Base-by-base conservation (phyloP, 257 asterid genomes). In the Catharanthus roseus region DNA sequence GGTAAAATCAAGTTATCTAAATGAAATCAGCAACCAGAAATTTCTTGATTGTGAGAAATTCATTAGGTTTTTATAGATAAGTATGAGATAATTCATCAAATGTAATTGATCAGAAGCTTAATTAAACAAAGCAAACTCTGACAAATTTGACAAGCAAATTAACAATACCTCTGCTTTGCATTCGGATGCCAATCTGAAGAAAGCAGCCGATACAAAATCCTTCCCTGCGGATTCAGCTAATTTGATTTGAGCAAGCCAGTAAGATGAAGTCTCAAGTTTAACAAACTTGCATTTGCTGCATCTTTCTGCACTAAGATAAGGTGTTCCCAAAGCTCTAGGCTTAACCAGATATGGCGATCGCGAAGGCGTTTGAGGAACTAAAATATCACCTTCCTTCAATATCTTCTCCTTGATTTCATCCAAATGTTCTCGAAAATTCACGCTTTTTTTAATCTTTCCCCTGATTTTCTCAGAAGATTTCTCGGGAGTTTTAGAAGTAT, bases 161-260 rank as follows among this genome's bases (percentile, higher is more conserved):
- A n/a, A n/a, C n/a, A n/a, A n/a, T 79, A 89, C 96, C 97, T 91
- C 95, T 57, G 95, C 92, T 74, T 82, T 81, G 85, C 88, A 86
- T 29, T 89, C 87, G 19, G 74, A 70, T 39, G 95, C 97, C 80
- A 89, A 73, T 6, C 54, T 78, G 66, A 91, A 91, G 83, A 89
- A 91, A 64, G 74, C 81, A 60, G 86, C 85, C 47, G 96, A 87
- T 54, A 78, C 88, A 33, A 77, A 77, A 66, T 91, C 92, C 78
- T 85, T 91, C 69, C 88, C 88, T 0, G 77, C 90, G 0, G 88
- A 72, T 70, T 91, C 96, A 0, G 95, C 85, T 82, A 89, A 68
- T 74, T 81, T 89, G 85, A 91, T 89, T 78, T 91, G 97, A n/a
- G 81, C 79, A 5, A 89, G 76, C 97, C 97, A 91, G 50, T 89